Base-by-base conservation (phyloP, 306 rosid genomes). In the Lathyrus sativus region DNA sequence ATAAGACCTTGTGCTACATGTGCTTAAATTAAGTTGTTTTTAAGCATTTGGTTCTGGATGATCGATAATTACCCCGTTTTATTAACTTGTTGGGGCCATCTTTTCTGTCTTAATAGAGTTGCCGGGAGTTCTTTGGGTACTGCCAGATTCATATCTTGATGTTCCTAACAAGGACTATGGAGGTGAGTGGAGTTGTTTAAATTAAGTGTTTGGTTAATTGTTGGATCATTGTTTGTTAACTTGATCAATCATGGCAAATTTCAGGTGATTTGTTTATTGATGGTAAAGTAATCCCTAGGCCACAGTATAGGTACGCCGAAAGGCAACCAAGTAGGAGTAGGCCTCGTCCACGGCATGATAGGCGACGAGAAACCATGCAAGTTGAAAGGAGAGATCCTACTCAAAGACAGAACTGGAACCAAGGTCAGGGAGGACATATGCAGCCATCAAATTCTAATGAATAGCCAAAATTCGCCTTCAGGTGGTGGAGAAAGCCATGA, bases 131-230 rank as follows among this genome's bases (percentile, higher is more conserved):
- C 85, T 86, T 57, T 93, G 98, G 98, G 97, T 93, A 29, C 82
- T 93, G 50, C 98, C 98, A 8, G 96, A 93, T 88, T 93, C 98
- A 5, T 93, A 90, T 71, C 86, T 90, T 19, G 97, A 93, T 67
- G 90, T 93, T 67, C 91, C 86, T 46, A 90, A 90, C 86, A 86
- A 90, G 79, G 98, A 90, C 68, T 93, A 93, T 71, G 98, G 98
- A 76, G 98, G 96, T 90, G 62, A 56, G 87, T 71, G 37, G 11
- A 37, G 18, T n/a, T 59, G 66, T 50, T 70, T 46, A 55, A 65
- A 61, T 44, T 65, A 7, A 38, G 59, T 13, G 51, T 9, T 67
- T 70, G 5, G n/a, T 13, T 65, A 9, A 37, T 31, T 64, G 41
- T 49, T 81, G 61, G 64, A 26, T 69, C 13, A 11, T 14, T 22